Percentiles rank a stretch among this genome's conserved stretches.
Evolutionary conservation across 306 rosid genomes (phyloP).

Genomic region (Lathyrus sativus): DNA sequence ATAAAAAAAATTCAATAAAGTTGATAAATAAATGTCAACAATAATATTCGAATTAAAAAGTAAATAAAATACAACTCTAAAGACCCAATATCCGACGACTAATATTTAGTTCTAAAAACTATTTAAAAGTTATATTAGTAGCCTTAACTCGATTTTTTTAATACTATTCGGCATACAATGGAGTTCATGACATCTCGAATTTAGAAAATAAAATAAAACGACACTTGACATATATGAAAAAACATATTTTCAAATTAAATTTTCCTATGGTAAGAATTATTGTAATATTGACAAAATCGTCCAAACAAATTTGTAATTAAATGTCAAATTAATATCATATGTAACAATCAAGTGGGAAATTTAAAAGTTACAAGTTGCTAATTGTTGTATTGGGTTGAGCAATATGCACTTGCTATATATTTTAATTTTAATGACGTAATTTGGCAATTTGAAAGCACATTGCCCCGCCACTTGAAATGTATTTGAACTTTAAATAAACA

Average conservation of each 20-base stretch:
- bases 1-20: no score
- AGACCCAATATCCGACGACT: background rate
- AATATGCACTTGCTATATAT: slow-evolving; percentile 33
- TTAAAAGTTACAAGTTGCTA: slow-evolving; percentile 34
- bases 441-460: slow-evolving; percentile 21
- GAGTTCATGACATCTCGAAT: background rate
- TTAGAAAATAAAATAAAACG: background rate
- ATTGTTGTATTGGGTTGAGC: slow-evolving; percentile 26
- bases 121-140: background rate
- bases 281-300: slow-evolving; percentile 35
- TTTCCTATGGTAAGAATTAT: slow-evolving; percentile 20
- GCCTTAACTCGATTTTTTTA: background rate
- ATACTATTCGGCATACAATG: slow-evolving; percentile 1
- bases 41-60: background rate
- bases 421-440: background rate
- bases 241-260: background rate
- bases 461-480: slow-evolving; percentile 19
- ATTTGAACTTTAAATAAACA: slow-evolving; percentile 13
- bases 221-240: background rate
- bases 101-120: background rate
- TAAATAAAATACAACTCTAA: background rate
- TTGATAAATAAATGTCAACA: background rate
- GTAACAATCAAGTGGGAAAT: slow-evolving; percentile 20
- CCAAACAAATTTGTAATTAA: slow-evolving; percentile 26
- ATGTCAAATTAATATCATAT: slow-evolving; percentile 35